Percentiles rank a stretch among this genome's conserved stretches.
Evolutionary conservation across 352 stramenopile species (phyloP).

Genomic region (Pythium myriotylum): DNA sequence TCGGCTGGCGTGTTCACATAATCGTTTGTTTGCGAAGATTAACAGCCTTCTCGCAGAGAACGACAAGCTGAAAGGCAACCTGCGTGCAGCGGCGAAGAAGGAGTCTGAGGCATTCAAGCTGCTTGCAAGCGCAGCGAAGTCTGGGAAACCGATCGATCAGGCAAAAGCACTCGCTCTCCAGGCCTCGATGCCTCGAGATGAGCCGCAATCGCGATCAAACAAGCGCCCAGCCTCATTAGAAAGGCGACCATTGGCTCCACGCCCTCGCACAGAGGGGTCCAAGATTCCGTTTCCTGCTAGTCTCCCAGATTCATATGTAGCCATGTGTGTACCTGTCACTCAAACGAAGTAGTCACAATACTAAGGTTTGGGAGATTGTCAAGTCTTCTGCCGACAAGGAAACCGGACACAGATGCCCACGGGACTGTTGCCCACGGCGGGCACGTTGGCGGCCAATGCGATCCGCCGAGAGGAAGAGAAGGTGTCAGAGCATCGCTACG

Average conservation of each 20-base stretch:
- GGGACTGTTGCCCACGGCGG: constrained; percentile 43
- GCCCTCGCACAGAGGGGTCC: constrained; percentile 26
- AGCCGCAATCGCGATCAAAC: neutral
- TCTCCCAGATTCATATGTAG: constrained; percentile 17
- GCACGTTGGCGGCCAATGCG: constrained; percentile 32
- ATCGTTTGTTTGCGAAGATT: constrained; percentile 36
- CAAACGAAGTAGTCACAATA: constrained; percentile 14
- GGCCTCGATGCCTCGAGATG: constrained; percentile 4
- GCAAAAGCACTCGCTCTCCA: constrained; percentile 12
- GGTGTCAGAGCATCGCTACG: constrained; percentile 39
- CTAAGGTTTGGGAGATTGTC: constrained; percentile 10
- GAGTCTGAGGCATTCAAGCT: constrained; percentile 51
- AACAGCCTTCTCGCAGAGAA: constrained; percentile 52
- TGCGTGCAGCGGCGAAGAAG: constrained; percentile 36
- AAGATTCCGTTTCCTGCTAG: constrained; percentile 28
- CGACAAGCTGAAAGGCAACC: constrained; percentile 36
- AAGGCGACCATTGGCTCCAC: constrained; percentile 16
- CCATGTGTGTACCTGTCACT: constrained; percentile 31
- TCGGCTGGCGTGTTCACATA: too few relatives aligned
- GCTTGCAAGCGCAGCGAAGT: constrained; percentile 37
- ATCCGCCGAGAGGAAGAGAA: constrained; percentile 51
- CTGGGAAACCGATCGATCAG: constrained; percentile 16
- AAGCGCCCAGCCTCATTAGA: constrained; percentile 11
- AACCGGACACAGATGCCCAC: constrained; percentile 1
- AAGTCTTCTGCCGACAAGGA: neutral